Conservation (phyloP, 106 monocot species). For the Allium cepa region DNA sequence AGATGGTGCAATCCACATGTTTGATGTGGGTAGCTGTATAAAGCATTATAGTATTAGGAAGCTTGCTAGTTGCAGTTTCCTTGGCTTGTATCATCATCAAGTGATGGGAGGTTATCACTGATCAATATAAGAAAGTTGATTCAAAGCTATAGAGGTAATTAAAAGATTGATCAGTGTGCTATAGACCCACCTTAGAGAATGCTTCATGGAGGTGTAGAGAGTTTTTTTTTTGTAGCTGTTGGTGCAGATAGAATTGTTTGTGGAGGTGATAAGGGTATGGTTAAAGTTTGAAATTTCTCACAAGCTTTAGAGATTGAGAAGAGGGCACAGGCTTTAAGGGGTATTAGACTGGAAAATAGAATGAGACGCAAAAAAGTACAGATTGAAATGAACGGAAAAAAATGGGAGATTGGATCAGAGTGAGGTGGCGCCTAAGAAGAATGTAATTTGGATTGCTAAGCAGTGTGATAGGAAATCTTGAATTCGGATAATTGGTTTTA, state of each 20-base stretch:
- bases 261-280: constrained; percentile 64
- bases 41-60: constrained; percentile 20
- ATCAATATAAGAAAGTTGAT: constrained; percentile 73
- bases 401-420: constrained; percentile 38
- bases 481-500: constrained; percentile 4
- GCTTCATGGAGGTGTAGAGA: constrained; percentile 61
- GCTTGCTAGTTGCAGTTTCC: constrained; percentile 66
- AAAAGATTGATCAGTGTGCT: constrained; percentile 3
- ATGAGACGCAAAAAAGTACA: constrained; percentile 68
- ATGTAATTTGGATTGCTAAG: constrained; percentile 48
- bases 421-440: constrained; percentile 38
- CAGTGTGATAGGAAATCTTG: constrained; percentile 14
- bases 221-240: constrained; percentile 48
- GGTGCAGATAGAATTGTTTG: constrained; percentile 71
- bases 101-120: constrained; percentile 68
- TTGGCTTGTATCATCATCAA: constrained; percentile 75
- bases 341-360: constrained; percentile 53
- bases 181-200: constrained; percentile 78
- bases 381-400: constrained; percentile 47
- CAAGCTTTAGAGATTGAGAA: constrained; percentile 69
- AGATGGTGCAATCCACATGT: constrained; percentile 70
- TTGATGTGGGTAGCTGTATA: constrained; percentile 11
- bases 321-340: constrained; percentile 41
- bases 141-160: constrained; percentile 8
- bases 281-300: constrained; percentile 80